Percentiles rank a stretch among this genome's conserved stretches.
Evolutionary conservation across 2,329 filamentous ascomycete species (phyloP).

Genomic region (Trichoderma sp.): DNA sequence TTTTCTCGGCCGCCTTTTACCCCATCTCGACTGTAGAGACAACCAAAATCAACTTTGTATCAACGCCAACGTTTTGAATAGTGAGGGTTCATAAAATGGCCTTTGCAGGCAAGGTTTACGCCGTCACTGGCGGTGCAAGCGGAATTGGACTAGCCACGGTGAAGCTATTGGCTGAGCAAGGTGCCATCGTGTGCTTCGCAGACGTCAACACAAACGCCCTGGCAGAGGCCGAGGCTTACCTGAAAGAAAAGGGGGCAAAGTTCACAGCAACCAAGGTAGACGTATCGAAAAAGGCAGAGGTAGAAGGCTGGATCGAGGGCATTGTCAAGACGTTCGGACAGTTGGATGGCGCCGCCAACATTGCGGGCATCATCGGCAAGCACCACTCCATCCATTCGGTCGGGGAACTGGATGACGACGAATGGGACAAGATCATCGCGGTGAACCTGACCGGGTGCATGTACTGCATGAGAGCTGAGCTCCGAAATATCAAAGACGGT

Average conservation of each 20-base stretch:
- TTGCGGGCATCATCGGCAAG: conserved; percentile 52
- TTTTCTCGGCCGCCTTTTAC: background rate
- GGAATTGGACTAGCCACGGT: conserved; percentile 45
- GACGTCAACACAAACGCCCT: conserved; percentile 37
- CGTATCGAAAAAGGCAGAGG: conserved; percentile 45
- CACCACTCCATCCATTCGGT: conserved; percentile 41
- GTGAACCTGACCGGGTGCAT: conserved; percentile 52
- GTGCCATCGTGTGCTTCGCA: conserved; percentile 40
- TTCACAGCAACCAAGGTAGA: conserved; percentile 46
- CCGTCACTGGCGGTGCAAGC: conserved; percentile 43
- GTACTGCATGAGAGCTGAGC: conserved; percentile 49
- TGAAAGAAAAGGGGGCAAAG: conserved; percentile 24
- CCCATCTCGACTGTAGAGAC: background rate
- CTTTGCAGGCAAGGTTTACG: conserved; percentile 36
- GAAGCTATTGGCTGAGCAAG: conserved; percentile 36
- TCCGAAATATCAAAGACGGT: conserved; percentile 40
- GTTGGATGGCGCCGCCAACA: conserved; percentile 55
- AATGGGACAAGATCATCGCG: conserved; percentile 49
- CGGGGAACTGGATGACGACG: conserved; percentile 45
- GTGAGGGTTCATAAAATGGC: background rate
- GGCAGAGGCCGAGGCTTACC: conserved; percentile 32
- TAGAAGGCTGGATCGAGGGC: conserved; percentile 50
- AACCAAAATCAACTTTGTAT: background rate
- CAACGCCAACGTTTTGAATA: background rate
- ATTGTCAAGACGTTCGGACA: conserved; percentile 50